Conservation (phyloP, 495 filamentous ascomycete species). For the Neurospora tetrasperma region DNA sequence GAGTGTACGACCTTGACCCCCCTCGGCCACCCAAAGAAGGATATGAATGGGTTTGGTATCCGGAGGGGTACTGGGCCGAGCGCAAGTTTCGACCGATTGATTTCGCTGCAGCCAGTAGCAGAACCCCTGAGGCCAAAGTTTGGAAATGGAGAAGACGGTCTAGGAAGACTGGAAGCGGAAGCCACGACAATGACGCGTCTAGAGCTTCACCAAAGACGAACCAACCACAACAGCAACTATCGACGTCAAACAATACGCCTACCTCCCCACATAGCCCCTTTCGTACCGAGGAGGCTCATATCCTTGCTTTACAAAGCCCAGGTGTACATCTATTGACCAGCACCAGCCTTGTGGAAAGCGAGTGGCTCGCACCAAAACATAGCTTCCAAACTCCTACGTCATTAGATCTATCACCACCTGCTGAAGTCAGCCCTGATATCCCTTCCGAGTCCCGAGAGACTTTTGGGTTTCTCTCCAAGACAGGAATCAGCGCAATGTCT, state of each 20-base stretch:
- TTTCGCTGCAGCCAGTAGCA: neutral
- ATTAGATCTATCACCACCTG: neutral
- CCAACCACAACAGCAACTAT: neutral
- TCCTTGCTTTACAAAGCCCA: conserved; percentile 22
- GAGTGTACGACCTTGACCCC: conserved; percentile 26
- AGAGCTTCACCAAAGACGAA: conserved; percentile 13
- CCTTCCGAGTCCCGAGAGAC: neutral
- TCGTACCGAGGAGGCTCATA: conserved; percentile 27
- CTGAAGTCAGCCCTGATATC: neutral
- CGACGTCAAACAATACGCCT: neutral
- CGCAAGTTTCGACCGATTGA: conserved; percentile 23
- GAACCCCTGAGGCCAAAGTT: conserved; percentile 13
- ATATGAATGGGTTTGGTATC: conserved; percentile 47
- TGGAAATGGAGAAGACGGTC: conserved; percentile 31
- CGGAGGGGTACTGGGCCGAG: conserved; percentile 46
- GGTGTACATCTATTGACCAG: neutral
- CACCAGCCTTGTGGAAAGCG: conserved; percentile 2
- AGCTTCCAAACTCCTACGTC: neutral
- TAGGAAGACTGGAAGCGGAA: conserved; percentile 20
- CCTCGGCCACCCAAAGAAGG: conserved; percentile 39
- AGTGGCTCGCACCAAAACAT: conserved; percentile 13
- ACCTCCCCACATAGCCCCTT: conserved; percentile 16
- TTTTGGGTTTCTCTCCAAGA: neutral
- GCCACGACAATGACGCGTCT: conserved; percentile 6
- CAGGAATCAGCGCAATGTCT: neutral